These are phyloP conservation scores for Takashimella koratensis DNA, from an alignment of 1,284 basidiomycete genomes.

Conservation along the genomic window DNA sequence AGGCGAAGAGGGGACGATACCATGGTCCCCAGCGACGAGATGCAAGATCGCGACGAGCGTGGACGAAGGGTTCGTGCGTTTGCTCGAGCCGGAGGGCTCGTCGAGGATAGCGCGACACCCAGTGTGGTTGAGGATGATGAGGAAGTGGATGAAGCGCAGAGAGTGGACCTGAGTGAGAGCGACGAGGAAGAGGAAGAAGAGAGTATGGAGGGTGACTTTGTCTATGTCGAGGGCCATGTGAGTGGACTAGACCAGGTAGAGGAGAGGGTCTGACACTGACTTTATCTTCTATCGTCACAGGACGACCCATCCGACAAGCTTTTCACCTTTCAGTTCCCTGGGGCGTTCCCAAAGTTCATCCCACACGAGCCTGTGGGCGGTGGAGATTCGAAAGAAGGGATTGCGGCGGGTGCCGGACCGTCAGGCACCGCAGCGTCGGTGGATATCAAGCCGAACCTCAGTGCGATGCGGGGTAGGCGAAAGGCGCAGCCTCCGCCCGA, in stretches of 20 bases:
- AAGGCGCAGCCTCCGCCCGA: slow-evolving; percentile 54
- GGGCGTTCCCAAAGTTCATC: slow-evolving; percentile 76
- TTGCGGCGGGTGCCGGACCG: slow-evolving; percentile 10
- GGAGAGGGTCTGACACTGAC: neutral
- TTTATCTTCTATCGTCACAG: slow-evolving; percentile 9
- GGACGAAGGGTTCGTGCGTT: slow-evolving; percentile 32
- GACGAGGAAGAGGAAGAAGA: slow-evolving; percentile 83
- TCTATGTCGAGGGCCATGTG: slow-evolving; percentile 43
- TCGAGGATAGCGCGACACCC: slow-evolving; percentile 16
- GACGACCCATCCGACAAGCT: slow-evolving; percentile 60
- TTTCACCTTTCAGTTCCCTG: slow-evolving; percentile 89
- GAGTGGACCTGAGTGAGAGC: slow-evolving; percentile 73
- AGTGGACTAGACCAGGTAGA: slow-evolving; percentile 18
- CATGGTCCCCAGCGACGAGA: slow-evolving; percentile 36
- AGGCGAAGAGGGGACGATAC: slow-evolving; percentile 30
- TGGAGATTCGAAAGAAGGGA: slow-evolving; percentile 10
- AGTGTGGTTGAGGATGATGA: slow-evolving; percentile 41
- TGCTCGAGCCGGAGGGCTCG: slow-evolving; percentile 43
- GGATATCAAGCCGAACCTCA: slow-evolving; percentile 30
- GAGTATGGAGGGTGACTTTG: slow-evolving; percentile 78
- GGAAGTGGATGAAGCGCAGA: slow-evolving; percentile 62
- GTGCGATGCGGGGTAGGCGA: slow-evolving; percentile 16
- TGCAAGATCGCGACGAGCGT: slow-evolving; percentile 37
- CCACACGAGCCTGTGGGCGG: slow-evolving; percentile 17
- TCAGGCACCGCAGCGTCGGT: neutral